Percentiles rank a stretch among this genome's conserved stretches.
Conservation (phyloP, 352 stramenopile genomes). For the Albugo candida region DNA sequence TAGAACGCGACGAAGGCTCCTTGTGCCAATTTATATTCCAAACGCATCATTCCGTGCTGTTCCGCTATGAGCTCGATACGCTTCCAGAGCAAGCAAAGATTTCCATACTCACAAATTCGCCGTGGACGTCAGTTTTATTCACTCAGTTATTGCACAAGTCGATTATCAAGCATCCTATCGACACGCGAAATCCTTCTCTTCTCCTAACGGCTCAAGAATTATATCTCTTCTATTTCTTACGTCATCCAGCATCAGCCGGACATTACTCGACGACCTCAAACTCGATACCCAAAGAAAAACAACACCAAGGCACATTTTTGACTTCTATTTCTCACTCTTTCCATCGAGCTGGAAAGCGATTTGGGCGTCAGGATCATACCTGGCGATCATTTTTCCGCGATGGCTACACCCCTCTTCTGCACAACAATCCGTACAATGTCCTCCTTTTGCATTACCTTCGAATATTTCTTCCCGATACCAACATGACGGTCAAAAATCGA, state of each 20-base stretch:
- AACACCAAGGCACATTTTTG: slow-evolving; percentile 16
- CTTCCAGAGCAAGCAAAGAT: slow-evolving; percentile 67
- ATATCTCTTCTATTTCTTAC: slow-evolving; percentile 71
- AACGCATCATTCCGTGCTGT: slow-evolving; percentile 52
- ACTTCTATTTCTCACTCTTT: slow-evolving; percentile 22
- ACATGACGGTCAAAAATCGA: slow-evolving; percentile 10
- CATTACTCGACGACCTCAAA: slow-evolving; percentile 12
- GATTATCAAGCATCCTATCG: slow-evolving; percentile 51
- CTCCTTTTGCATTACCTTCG: slow-evolving; percentile 63
- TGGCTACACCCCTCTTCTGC: slow-evolving; percentile 35
- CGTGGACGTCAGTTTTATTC: slow-evolving; percentile 47
- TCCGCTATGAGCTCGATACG: slow-evolving; percentile 61
- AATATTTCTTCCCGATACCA: slow-evolving; percentile 43
- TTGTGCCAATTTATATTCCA: slow-evolving; percentile 70
- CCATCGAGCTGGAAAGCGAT: slow-evolving; percentile 1
- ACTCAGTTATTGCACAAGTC: slow-evolving; percentile 70
- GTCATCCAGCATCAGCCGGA: slow-evolving; percentile 46
- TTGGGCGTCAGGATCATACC: slow-evolving; percentile 28
- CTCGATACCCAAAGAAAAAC: background rate
- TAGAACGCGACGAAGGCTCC: slow-evolving; percentile 43
- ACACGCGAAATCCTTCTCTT: slow-evolving; percentile 51
- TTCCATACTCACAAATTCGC: slow-evolving; percentile 39
- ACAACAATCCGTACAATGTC: slow-evolving; percentile 70
- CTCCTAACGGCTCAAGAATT: slow-evolving; percentile 73
- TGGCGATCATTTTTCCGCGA: slow-evolving; percentile 58